phyloP scores from a whole-genome alignment of 805 yeast genomes.

The Barnettozyma siamensis region DNA sequence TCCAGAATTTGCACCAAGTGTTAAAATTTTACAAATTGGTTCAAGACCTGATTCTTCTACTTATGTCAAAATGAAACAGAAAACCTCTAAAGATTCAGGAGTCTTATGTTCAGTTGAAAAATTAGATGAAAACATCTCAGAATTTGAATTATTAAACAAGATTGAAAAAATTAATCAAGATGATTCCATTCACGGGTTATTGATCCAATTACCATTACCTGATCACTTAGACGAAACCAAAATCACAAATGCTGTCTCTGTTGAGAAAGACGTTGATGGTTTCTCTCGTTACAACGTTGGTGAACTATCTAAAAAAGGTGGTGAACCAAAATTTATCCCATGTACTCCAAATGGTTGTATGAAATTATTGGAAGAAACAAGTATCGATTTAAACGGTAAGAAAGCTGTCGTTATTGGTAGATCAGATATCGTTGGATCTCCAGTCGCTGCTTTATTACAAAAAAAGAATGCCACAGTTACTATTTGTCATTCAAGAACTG shows the following conservation, averaged over 20 bases:
- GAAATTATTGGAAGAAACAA: conserved; percentile 66
- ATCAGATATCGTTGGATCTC: conserved; percentile 94
- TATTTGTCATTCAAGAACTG: conserved; percentile 70
- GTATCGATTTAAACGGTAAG: conserved; percentile 66
- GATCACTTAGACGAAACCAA: conserved; percentile 67
- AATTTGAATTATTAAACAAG: conserved; percentile 52
- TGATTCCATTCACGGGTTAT: conserved; percentile 73
- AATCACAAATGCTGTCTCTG: conserved; percentile 75
- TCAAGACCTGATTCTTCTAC: conserved; percentile 85
- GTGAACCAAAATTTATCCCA: conserved; percentile 77
- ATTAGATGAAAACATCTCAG: conserved; percentile 55
- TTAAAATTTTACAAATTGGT: conserved; percentile 82
- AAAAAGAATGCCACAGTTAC: conserved; percentile 81
- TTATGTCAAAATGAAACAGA: conserved; percentile 85
- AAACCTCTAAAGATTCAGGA: conserved; percentile 82
- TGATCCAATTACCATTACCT: conserved; percentile 90
- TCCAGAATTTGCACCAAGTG: conserved; percentile 55
- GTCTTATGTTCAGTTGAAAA: conserved; percentile 62
- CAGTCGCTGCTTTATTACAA: conserved; percentile 79
- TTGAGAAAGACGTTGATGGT: conserved; percentile 92
- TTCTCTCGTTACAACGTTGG: conserved; percentile 87
- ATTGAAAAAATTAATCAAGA: conserved; percentile 67
- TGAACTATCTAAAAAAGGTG: conserved; percentile 82
- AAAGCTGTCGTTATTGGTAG: conserved; percentile 90
- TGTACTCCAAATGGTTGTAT: conserved; percentile 95